These are phyloP conservation scores for Lepiota venenata DNA, from an alignment of 768 basidiomycete species.

Conservation along the genomic window DNA sequence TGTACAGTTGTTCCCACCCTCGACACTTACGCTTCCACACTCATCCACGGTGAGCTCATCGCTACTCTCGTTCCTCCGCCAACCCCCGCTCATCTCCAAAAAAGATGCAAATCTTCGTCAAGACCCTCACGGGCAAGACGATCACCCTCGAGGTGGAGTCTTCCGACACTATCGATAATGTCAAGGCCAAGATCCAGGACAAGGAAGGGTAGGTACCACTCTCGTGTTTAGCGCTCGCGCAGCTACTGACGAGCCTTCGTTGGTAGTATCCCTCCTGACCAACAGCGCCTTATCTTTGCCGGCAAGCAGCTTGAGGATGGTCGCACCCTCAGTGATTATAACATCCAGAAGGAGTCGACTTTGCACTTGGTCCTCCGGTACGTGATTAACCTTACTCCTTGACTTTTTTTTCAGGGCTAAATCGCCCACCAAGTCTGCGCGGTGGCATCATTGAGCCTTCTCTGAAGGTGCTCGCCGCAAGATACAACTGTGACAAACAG, in stretches of 20 bases:
- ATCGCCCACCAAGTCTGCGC: conserved; percentile 63
- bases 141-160: conserved; percentile 99
- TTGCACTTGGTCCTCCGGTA: conserved; percentile 96
- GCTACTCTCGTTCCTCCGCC: conserved; percentile 8
- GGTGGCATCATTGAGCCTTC: conserved; percentile 99
- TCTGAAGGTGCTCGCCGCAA: conserved; percentile 92
- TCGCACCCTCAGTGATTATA: conserved; percentile 94
- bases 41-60: conserved; percentile 28
- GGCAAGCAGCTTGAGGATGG: conserved; percentile 99
- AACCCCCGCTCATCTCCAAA: conserved; percentile 13
- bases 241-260: conserved; percentile 1
- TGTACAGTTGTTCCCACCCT: conserved; percentile 30
- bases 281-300: conserved; percentile 94
- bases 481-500: conserved; percentile 99
- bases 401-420: not conserved
- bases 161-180: conserved; percentile 95
- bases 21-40: conserved; percentile 17
- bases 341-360: conserved; percentile 98
- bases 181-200: conserved; percentile 72
- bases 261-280: conserved; percentile 84
- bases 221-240: not conserved
- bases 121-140: conserved; percentile 93
- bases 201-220: conserved; percentile 45
- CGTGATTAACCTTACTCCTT: conserved; percentile 22
- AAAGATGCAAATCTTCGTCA: conserved; percentile 57